These are phyloP conservation scores for Lophiotrema nucula DNA, from an alignment of 495 filamentous ascomycete genomes.

Conservation along the genomic window DNA sequence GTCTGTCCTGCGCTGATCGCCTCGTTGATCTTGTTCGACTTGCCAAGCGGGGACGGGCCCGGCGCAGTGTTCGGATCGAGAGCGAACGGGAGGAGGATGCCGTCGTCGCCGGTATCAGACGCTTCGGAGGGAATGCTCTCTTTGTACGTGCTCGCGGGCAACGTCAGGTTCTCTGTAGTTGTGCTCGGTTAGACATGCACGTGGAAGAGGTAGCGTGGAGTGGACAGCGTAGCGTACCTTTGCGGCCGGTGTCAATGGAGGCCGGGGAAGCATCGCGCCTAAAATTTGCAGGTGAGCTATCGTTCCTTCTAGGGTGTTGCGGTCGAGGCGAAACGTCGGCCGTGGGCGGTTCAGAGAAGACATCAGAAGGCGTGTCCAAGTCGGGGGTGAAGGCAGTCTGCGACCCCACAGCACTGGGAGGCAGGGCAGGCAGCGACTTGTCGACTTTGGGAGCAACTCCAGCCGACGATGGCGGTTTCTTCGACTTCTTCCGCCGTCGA, in stretches of 20 bases:
- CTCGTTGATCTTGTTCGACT: constrained; percentile 24
- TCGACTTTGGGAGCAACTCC: constrained; percentile 70
- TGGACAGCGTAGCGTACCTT: constrained; percentile 41
- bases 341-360: constrained; percentile 60
- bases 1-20: constrained; percentile 2
- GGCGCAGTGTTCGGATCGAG: constrained; percentile 77
- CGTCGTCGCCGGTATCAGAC: constrained; percentile 65
- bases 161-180: constrained; percentile 56
- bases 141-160: constrained; percentile 74
- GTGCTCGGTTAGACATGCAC: constrained; percentile 12
- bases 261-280: constrained; percentile 42
- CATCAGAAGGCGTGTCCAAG: constrained; percentile 66
- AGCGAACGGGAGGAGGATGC: constrained; percentile 87
- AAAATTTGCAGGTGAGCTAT: constrained; percentile 36
- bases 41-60: constrained; percentile 49
- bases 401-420: constrained; percentile 61
- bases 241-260: constrained; percentile 36
- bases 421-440: constrained; percentile 91
- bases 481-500: constrained; percentile 80
- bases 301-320: constrained; percentile 45
- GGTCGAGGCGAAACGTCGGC: constrained; percentile 70
- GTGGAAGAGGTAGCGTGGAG: neutral
- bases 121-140: constrained; percentile 68
- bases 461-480: constrained; percentile 52
- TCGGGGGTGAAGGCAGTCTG: constrained; percentile 60